A percentile compares a stretch with the other conserved stretches of the same genome.
phyloP scores from a whole-genome alignment of 2,329 filamentous ascomycete species.

The Penicillium sp. region DNA sequence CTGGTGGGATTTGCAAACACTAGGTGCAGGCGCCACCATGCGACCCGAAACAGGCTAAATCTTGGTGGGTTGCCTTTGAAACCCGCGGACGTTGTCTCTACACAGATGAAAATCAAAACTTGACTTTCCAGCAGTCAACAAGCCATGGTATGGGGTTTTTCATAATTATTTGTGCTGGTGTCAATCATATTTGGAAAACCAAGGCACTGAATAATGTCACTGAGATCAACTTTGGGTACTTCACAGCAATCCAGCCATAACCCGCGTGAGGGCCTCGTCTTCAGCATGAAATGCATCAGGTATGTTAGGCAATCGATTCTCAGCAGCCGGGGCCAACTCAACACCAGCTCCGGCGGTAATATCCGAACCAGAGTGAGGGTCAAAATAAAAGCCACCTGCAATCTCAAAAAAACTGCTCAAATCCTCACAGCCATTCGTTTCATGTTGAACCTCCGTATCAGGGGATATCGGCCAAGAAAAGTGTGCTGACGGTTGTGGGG shows the following conservation, averaged over 20 bases:
- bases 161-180: background rate
- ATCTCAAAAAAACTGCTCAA: constrained; percentile 63
- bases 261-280: constrained; percentile 36
- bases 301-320: constrained; percentile 9
- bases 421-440: constrained; percentile 46
- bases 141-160: background rate
- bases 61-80: background rate
- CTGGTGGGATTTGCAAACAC: constrained; percentile 11
- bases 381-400: constrained; percentile 50
- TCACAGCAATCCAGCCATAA: constrained; percentile 38
- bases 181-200: background rate
- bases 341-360: constrained; percentile 5
- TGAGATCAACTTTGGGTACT: background rate
- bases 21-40: constrained; percentile 1
- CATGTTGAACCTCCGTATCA: constrained; percentile 2
- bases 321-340: constrained; percentile 10
- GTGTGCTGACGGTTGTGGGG: constrained; percentile 14
- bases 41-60: background rate
- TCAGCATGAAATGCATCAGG: constrained; percentile 35
- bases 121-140: background rate
- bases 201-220: background rate
- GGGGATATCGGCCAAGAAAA: constrained; percentile 23
- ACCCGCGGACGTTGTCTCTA: background rate
- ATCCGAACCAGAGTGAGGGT: constrained; percentile 16
- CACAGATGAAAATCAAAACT: background rate